These are phyloP conservation scores for Fomitopsis betulina DNA, from an alignment of 1,284 basidiomycete genomes.

Conservation along the genomic window DNA sequence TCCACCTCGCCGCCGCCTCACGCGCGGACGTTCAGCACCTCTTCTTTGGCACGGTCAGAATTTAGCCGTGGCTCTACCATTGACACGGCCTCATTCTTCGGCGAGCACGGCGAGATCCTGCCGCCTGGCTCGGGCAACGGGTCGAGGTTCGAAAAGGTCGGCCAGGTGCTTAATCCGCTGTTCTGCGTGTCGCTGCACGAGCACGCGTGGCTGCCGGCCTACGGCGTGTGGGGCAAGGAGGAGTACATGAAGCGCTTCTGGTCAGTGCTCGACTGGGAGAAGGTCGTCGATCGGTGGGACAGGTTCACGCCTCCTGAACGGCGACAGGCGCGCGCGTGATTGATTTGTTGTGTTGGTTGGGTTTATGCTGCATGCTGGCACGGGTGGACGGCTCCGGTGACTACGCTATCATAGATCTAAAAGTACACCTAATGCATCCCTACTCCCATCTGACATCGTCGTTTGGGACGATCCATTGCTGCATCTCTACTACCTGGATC, in stretches of 20 bases:
- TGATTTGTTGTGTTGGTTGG: not conserved
- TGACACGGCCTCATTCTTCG: conserved; percentile 1
- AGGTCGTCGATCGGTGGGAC: conserved; percentile 41
- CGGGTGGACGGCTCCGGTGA: not conserved
- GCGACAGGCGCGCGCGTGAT: not conserved
- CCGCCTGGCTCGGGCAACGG: not conserved
- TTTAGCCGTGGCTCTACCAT: not conserved
- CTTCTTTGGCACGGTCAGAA: not conserved
- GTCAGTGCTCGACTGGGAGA: conserved; percentile 83
- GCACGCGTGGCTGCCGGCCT: conserved; percentile 89
- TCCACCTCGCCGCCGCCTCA: conserved; percentile 24
- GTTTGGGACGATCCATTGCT: not conserved
- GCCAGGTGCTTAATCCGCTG: conserved; percentile 67
- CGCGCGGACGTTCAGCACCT: conserved; percentile 16
- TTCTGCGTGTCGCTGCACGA: conserved; percentile 88
- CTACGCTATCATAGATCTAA: not conserved
- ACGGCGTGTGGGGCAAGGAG: conserved; percentile 94
- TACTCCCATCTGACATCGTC: not conserved
- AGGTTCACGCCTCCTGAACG: conserved; percentile 2
- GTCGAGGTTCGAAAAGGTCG: conserved; percentile 24
- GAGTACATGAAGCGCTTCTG: conserved; percentile 89
- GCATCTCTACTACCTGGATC: not conserved
- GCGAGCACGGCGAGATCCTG: not conserved
- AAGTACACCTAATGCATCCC: conserved; percentile 1
- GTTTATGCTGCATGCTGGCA: not conserved